Percentiles rank a stretch among this genome's conserved stretches.
Evolutionary conservation across 2,329 filamentous ascomycete species (phyloP).

Genomic region (Triangularia verruculosa): DNA sequence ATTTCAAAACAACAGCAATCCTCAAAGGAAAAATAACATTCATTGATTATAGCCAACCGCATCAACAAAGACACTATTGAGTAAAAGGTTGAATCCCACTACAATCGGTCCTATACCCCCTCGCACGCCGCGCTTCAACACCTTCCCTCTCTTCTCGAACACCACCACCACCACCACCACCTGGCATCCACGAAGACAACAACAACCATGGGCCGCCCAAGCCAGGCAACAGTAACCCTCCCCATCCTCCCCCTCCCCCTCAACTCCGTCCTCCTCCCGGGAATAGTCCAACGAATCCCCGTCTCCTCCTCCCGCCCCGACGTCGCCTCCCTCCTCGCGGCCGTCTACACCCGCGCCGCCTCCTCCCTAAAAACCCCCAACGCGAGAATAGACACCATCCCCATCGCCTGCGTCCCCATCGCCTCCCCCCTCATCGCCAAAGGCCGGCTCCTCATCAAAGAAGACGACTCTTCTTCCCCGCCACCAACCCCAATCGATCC

Average conservation of each 20-base stretch:
- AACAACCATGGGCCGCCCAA: background rate
- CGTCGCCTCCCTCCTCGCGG: slow-evolving; percentile 81
- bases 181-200: too few species aligned
- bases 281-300: slow-evolving; percentile 78
- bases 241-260: slow-evolving; percentile 81
- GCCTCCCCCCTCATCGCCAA: slow-evolving; percentile 71
- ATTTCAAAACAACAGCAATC: background rate
- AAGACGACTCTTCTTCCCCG: slow-evolving; percentile 41
- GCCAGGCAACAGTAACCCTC: slow-evolving; percentile 45
- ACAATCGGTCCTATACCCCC: background rate
- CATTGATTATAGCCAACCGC: background rate
- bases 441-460: slow-evolving; percentile 66
- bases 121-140: too few species aligned
- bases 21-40: background rate
- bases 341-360: slow-evolving; percentile 74
- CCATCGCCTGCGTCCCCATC: slow-evolving; percentile 84
- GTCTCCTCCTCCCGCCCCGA: slow-evolving; percentile 78
- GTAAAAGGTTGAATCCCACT: background rate
- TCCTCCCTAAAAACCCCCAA: slow-evolving; percentile 57
- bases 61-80: background rate
- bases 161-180: too few species aligned
- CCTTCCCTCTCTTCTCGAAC: background rate
- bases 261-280: slow-evolving; percentile 79
- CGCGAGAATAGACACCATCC: slow-evolving; percentile 63
- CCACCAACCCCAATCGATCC: slow-evolving; percentile 52